Base-by-base conservation (phyloP, 2,329 filamentous ascomycete genomes). In the Claviceps citrina region DNA sequence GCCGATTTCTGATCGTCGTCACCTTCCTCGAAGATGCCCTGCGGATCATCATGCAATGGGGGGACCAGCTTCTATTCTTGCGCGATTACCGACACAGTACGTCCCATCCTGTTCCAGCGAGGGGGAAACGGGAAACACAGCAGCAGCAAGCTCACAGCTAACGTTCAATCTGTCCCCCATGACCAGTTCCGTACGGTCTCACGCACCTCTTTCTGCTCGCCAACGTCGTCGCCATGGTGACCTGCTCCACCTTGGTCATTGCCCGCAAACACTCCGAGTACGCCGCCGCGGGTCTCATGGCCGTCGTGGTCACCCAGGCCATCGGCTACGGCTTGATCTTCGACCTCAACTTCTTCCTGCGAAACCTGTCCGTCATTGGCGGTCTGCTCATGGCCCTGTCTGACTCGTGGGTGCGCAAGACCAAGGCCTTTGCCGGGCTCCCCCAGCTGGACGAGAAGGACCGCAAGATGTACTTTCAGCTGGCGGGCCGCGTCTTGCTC, bases 401-500 rank as follows among this genome's bases (percentile, higher is more conserved):
- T 31, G 91, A 98, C 66, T 93, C 84, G 43, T 96, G 89, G 86
- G 86, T 95, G 48, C 82, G 87, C 65, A 96, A 96, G 77, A 84
- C 79, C 61, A 93, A 95, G 67, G 89, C 87, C 3, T 94, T 94
- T 46, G 91, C 91, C 36, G 91, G 91, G 36, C 73, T 98, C 39
- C 91, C 91, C 36, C 77, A 84, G 62, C 75, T 98, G 39, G 91
- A 96, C 59, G 91, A 98, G 71, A 96, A 96, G 77, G 91, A 98
- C 63, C 84, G 87, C 66, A 98, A 96, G 75, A 96, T 96, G 89
- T 98, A 98, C 72, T 93, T 98, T 67, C 91, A 96, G 75, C 80
- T 98, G 46, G 91, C 91, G 49, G 91, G 91, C 27, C 81, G 91
- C 51, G 84, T 98, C 27, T 72, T 98, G 49, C 71, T 98, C 53